phyloP scores from a whole-genome alignment of 169 alveolate species.

The Eimeria tenella region DNA sequence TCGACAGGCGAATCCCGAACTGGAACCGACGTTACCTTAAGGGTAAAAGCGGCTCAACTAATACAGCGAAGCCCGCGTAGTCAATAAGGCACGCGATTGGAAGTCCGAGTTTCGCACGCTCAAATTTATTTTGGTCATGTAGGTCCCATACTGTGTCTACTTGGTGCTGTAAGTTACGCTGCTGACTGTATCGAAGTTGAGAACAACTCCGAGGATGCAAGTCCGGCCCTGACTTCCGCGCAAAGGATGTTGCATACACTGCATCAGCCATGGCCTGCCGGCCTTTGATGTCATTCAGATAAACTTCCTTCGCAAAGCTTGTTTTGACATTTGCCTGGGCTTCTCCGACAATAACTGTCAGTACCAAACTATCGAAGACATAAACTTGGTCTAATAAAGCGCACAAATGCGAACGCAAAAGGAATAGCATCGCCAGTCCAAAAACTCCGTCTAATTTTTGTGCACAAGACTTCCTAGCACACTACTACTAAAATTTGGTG shows the following conservation, averaged over 20 bases:
- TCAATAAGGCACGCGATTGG: slow-evolving; percentile 75
- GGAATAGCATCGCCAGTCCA: neutral
- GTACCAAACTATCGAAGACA: slow-evolving; percentile 77
- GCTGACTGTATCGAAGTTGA: slow-evolving; percentile 33
- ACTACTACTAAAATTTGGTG: too few relatives aligned
- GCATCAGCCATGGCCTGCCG: slow-evolving; percentile 73
- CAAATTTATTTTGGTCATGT: slow-evolving; percentile 54
- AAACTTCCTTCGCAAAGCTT: slow-evolving; percentile 64
- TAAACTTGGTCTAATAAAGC: slow-evolving; percentile 47
- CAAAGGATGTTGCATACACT: slow-evolving; percentile 66
- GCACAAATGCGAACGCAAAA: neutral
- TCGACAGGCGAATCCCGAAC: neutral
- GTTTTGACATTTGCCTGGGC: slow-evolving; percentile 45
- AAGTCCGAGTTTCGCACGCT: slow-evolving; percentile 71
- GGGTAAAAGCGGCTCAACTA: slow-evolving; percentile 78
- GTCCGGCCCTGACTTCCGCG: slow-evolving; percentile 36
- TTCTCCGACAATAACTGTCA: slow-evolving; percentile 75
- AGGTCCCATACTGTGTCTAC: slow-evolving; percentile 63
- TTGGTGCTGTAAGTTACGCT: slow-evolving; percentile 39
- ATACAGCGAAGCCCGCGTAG: slow-evolving; percentile 72
- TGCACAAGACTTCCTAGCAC: neutral
- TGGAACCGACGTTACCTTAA: slow-evolving; percentile 16
- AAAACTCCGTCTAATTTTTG: neutral
- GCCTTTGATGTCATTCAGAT: slow-evolving; percentile 75
- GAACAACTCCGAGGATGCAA: slow-evolving; percentile 10